Percentiles rank a stretch among this genome's conserved stretches.
Conservation (phyloP, 192 early-diverging fungal species). For the Kappamyces sp. region DNA sequence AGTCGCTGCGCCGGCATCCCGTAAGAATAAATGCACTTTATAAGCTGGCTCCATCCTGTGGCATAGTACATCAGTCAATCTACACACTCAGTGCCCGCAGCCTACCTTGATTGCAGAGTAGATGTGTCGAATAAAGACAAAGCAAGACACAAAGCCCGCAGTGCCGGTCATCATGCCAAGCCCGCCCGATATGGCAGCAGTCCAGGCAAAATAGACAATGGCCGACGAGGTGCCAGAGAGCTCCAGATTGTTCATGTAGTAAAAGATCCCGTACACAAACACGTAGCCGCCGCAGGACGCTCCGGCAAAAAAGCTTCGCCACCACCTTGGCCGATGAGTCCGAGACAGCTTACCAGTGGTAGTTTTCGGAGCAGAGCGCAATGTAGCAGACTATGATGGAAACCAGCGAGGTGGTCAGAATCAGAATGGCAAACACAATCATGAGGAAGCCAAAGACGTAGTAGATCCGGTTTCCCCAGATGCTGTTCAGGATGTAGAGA, state of each 20-base stretch:
- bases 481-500: slow-evolving; percentile 53
- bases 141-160: slow-evolving; percentile 67
- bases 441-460: slow-evolving; percentile 58
- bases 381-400: slow-evolving; percentile 56
- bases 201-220: slow-evolving; percentile 70
- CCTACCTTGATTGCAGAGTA: slow-evolving; percentile 72
- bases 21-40: too few species aligned
- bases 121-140: slow-evolving; percentile 67
- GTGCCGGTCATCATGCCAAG: slow-evolving; percentile 38
- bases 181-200: slow-evolving; percentile 14
- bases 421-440: slow-evolving; percentile 50
- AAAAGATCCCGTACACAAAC: slow-evolving; percentile 72
- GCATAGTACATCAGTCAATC: neutral
- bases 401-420: slow-evolving; percentile 51
- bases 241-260: slow-evolving; percentile 61
- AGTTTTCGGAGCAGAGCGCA: slow-evolving; percentile 50
- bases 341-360: slow-evolving; percentile 14
- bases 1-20: too few species aligned
- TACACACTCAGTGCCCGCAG: slow-evolving; percentile 17
- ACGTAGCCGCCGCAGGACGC: slow-evolving; percentile 73
- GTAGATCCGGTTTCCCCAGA: slow-evolving; percentile 52
- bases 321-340: slow-evolving; percentile 62
- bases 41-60: too few species aligned
- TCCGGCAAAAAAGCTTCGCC: slow-evolving; percentile 77
- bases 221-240: slow-evolving; percentile 61